Evolutionary conservation across 2,329 filamentous ascomycete genomes (phyloP).

Genomic region (Ilyonectria sp.): DNA sequence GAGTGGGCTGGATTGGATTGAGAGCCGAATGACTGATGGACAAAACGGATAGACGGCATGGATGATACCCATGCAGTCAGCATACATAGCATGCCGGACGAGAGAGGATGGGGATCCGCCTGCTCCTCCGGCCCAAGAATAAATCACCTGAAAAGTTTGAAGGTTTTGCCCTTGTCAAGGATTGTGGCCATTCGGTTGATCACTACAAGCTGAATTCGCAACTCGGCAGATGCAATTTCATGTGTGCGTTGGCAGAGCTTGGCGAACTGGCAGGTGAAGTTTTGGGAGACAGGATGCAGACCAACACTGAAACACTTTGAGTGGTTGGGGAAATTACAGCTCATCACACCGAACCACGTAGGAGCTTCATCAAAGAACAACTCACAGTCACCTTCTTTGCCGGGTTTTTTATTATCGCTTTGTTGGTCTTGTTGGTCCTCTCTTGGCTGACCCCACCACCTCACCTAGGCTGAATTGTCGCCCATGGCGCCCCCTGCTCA

Average conservation of each 20-base stretch:
- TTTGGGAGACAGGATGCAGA: slow-evolving; percentile 3
- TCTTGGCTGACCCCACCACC: slow-evolving; percentile 23
- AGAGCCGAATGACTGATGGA: background rate
- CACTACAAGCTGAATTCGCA: slow-evolving; percentile 5
- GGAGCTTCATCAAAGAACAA: no score
- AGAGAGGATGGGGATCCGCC: background rate
- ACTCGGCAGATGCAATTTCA: slow-evolving; percentile 16
- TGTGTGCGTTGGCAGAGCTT: slow-evolving; percentile 9
- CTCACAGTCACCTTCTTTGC: background rate
- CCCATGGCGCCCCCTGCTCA: slow-evolving; percentile 23
- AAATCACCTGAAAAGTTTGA: background rate
- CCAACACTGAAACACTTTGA: background rate
- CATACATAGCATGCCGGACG: background rate
- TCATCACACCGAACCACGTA: background rate
- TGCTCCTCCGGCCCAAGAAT: background rate
- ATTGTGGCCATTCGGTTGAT: background rate
- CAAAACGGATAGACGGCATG: background rate
- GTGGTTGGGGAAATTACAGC: slow-evolving; percentile 11
- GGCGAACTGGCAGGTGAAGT: slow-evolving; percentile 21
- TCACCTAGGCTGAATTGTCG: slow-evolving; percentile 21
- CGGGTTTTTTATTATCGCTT: background rate
- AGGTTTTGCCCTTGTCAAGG: background rate
- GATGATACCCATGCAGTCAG: background rate
- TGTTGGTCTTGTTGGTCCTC: background rate
- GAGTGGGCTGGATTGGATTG: slow-evolving; percentile 66